These are phyloP conservation scores for Aspergillus diversus DNA, from an alignment of 495 filamentous ascomycete genomes.

Conservation along the genomic window DNA sequence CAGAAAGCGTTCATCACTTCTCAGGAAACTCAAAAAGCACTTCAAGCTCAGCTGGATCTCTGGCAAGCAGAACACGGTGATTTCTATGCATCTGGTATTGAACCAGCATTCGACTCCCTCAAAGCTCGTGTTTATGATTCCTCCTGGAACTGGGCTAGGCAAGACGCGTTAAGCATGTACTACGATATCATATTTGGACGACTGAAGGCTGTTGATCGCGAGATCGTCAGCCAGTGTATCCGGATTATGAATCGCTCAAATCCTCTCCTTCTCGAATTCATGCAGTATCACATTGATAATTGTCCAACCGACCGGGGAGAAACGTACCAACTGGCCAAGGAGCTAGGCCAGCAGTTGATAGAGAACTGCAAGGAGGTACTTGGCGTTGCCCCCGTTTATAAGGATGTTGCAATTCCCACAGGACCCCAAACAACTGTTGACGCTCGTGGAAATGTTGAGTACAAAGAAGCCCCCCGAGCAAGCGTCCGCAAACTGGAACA, in stretches of 20 bases:
- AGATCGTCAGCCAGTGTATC: conserved; percentile 98
- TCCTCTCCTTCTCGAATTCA: conserved; percentile 92
- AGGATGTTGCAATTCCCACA: conserved; percentile 91
- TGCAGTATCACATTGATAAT: conserved; percentile 99
- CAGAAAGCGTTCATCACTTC: conserved; percentile 89
- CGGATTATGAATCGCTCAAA: conserved; percentile 99
- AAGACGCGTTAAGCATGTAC: conserved; percentile 97
- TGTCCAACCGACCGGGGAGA: conserved; percentile 96
- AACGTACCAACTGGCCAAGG: conserved; percentile 95
- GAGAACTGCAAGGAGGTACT: conserved; percentile 97
- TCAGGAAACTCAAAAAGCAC: conserved; percentile 77
- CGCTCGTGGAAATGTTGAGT: conserved; percentile 84
- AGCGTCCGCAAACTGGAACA: conserved; percentile 97
- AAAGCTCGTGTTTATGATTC: conserved; percentile 98
- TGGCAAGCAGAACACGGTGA: conserved; percentile 97
- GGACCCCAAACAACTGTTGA: conserved; percentile 90
- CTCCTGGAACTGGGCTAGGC: conserved; percentile 98
- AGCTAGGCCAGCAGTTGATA: conserved; percentile 92
- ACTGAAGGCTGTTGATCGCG: conserved; percentile 88
- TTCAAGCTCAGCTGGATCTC: conserved; percentile 91
- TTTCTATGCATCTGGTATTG: conserved; percentile 92
- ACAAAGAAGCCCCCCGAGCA: conserved; percentile 82
- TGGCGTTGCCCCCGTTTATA: conserved; percentile 80
- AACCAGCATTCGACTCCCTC: conserved; percentile 87
- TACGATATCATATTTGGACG: conserved; percentile 99